A percentile compares a stretch with the other conserved stretches of the same genome.
phyloP scores from a whole-genome alignment of 139 green algal species.

The Picochlorum sp. region DNA sequence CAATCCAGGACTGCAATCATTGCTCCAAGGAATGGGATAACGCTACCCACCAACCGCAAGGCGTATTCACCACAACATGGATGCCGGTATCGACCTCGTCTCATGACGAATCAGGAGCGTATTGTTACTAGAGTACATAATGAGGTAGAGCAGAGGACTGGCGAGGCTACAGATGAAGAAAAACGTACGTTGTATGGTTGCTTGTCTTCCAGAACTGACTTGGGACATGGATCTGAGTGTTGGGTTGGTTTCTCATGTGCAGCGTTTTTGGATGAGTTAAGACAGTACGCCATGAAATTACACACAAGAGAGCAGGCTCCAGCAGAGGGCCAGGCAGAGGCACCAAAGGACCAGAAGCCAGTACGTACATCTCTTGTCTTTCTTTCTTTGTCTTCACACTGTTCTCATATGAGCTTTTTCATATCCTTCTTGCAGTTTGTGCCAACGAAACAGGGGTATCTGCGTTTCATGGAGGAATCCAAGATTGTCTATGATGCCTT shows the following conservation, averaged over 20 bases:
- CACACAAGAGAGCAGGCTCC: constrained; percentile 84
- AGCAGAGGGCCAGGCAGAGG: constrained; percentile 63
- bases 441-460: constrained; percentile 68
- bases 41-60: too few relatives aligned
- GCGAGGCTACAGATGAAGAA: too few relatives aligned
- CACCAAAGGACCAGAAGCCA: constrained; percentile 22
- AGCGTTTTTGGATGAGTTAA: constrained; percentile 90
- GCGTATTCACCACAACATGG: too few relatives aligned
- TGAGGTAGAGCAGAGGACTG: too few relatives aligned
- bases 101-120: too few relatives aligned
- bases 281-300: constrained; percentile 81
- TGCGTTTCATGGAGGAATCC: constrained; percentile 82
- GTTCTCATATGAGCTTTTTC: background rate
- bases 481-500: constrained; percentile 84
- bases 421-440: constrained; percentile 52
- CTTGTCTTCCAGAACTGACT: too few relatives aligned
- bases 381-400: background rate
- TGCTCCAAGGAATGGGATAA: too few relatives aligned
- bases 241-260: background rate
- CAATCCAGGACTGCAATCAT: too few relatives aligned
- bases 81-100: too few relatives aligned
- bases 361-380: constrained; percentile 4
- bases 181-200: too few relatives aligned
- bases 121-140: too few relatives aligned
- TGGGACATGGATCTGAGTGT: too few relatives aligned